These are phyloP conservation scores for Sherardia arvensis DNA, from an alignment of 257 asterid genomes.

Conservation along the genomic window DNA sequence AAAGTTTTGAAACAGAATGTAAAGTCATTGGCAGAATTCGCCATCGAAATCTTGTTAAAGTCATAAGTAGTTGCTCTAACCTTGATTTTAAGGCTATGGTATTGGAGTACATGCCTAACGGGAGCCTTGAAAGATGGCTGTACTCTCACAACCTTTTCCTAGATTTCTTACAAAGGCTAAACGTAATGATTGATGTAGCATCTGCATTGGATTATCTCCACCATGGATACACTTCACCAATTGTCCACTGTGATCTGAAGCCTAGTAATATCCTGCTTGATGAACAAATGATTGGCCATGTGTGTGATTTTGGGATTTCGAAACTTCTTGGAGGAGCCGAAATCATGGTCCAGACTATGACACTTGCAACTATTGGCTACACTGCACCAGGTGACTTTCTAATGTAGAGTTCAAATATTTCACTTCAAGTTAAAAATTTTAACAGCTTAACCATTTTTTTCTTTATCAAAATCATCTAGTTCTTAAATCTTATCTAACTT, in stretches of 20 bases:
- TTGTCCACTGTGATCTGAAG: conserved; percentile 6
- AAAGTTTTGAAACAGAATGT: conserved; percentile 2
- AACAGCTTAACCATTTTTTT: too few species aligned
- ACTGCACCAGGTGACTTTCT: conserved; percentile 2
- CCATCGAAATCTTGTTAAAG: conserved; percentile 1
- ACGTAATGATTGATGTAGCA: not conserved
- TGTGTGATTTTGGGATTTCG: not conserved
- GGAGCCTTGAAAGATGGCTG: conserved; percentile 6
- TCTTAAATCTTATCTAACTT: too few species aligned
- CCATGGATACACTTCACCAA: not conserved
- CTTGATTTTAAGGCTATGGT: conserved; percentile 3
- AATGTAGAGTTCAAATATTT: too few species aligned
- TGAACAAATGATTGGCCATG: not conserved
- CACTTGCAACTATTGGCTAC: conserved; percentile 3
- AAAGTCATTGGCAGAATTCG: not conserved
- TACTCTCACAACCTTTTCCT: too few species aligned
- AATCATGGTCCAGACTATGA: not conserved
- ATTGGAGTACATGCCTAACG: conserved; percentile 5
- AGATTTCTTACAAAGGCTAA: not conserved
- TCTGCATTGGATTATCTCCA: not conserved
- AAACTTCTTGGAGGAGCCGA: not conserved
- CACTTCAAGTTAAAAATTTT: too few species aligned
- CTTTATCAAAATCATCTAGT: too few species aligned
- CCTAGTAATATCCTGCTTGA: not conserved
- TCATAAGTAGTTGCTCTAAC: conserved; percentile 4